Evolutionary conservation across 2,329 filamentous ascomycete species (phyloP).

Genomic region (Lachnellula willkommii): DNA sequence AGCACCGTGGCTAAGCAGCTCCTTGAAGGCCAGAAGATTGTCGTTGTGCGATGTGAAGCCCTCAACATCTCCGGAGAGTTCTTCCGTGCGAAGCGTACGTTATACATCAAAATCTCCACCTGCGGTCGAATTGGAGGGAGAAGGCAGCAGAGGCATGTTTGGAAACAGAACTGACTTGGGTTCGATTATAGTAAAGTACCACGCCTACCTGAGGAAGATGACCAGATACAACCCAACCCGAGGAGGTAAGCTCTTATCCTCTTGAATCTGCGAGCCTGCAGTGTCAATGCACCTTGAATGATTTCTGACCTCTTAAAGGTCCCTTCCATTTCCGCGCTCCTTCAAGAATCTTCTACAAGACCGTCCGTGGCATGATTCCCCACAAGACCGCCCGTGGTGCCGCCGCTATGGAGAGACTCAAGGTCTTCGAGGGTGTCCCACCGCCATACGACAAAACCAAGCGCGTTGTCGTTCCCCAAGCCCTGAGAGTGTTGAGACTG

Average conservation of each 20-base stretch:
- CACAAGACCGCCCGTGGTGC: constrained; percentile 99
- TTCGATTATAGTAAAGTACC: constrained; percentile 88
- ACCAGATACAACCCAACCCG: constrained; percentile 99
- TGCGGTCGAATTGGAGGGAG: constrained; percentile 9
- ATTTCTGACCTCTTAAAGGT: constrained; percentile 50
- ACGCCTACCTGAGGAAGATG: constrained; percentile 99
- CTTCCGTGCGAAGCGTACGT: constrained; percentile 99
- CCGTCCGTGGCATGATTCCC: constrained; percentile 99
- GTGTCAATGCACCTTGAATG: background rate
- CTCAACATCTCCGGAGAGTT: constrained; percentile 99
- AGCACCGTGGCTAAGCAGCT: constrained; percentile 98
- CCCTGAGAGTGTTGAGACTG: constrained; percentile 89
- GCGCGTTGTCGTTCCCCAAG: constrained; percentile 98
- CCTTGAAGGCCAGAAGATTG: constrained; percentile 98
- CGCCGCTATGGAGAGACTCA: constrained; percentile 94
- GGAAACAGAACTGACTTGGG: constrained; percentile 40
- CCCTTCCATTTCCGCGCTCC: constrained; percentile 99
- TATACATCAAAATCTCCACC: constrained; percentile 17
- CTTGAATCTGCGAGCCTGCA: constrained; percentile 1
- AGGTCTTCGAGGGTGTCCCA: constrained; percentile 99
- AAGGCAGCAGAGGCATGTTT: constrained; percentile 13
- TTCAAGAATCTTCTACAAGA: constrained; percentile 99
- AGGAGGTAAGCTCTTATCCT: constrained; percentile 63
- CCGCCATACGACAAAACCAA: constrained; percentile 99
- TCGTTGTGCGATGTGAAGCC: constrained; percentile 96